Evolutionary conservation across 2,329 filamentous ascomycete genomes (phyloP).

Genomic region (Alternaria dauci): DNA sequence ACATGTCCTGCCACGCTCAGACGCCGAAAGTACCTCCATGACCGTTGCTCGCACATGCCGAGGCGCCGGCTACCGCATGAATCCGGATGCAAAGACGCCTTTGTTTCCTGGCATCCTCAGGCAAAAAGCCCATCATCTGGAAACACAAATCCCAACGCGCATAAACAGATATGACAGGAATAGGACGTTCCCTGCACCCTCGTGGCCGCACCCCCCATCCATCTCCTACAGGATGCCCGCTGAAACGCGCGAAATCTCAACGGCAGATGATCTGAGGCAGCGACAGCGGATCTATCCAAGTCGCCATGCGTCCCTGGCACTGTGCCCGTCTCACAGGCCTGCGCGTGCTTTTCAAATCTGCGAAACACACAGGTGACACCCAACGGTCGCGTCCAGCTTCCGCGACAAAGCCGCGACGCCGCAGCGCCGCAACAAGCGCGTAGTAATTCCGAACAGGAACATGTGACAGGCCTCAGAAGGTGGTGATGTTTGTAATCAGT

Average conservation of each 20-base stretch:
- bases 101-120: constrained; percentile 6
- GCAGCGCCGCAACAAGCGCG: constrained; percentile 7
- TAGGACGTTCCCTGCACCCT: constrained; percentile 5
- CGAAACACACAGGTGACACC: constrained; percentile 14
- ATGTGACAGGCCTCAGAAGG: constrained; percentile 29
- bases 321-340: constrained; percentile 20
- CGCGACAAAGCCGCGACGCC: constrained; percentile 4
- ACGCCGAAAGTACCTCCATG: constrained; percentile 7
- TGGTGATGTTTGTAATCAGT: constrained; percentile 31
- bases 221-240: constrained; percentile 9
- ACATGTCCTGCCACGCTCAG: constrained; percentile 5
- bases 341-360: constrained; percentile 18
- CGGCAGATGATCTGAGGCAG: constrained; percentile 21
- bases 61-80: constrained; percentile 4
- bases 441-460: constrained; percentile 6
- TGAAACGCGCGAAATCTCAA: constrained; percentile 22
- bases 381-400: constrained; percentile 20
- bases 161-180: constrained; percentile 4
- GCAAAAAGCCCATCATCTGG: constrained; percentile 1
- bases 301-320: constrained; percentile 21
- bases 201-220: constrained; percentile 4
- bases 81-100: not conserved
- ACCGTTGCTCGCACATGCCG: constrained; percentile 5
- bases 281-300: constrained; percentile 14
- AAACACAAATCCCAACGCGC: constrained; percentile 9